Evolutionary conservation across 306 rosid species (phyloP), one percentile per base, ranked within the genome.

Genomic region (Cicer arietinum): DNA sequence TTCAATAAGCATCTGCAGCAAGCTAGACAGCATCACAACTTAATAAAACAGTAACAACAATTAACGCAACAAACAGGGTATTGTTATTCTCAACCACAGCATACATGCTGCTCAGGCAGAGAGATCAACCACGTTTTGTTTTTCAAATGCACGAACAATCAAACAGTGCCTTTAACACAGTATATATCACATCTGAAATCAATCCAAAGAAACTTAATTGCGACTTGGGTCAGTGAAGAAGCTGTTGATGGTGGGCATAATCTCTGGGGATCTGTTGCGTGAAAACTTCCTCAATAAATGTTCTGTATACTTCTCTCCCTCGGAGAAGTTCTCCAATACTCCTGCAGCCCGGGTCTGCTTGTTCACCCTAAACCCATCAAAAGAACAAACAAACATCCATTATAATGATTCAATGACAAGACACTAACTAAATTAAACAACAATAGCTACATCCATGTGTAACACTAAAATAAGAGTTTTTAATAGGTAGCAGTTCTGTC

Each of bases 331-430:
- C 1, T 91, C 98, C 88, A 91, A 68, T 71, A 93, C 86, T 77
- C 99, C 99, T 1, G 99, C 99, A 16, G 94, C 80, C 65, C 99
- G 88, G 13, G 6, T 17, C 91, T 86, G 91, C 85, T 94, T 94
- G 91, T 0, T 85, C 73, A 94, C 93, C 76, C 99, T 94, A 82
- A 42, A 41, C 2, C 54, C 48, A 57, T 7, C 4, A 12, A 70
- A 52, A 47, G 42, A 20, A 57, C 77, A 74, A 35, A 17, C 9
- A 50, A 77, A 39, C 7, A 53, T 43, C 41, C 69, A 64, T 64
- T 75, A 65, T 70, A 50, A 41, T 12, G 67, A 42, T 30, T 10
- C 14, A n/a, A 51, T 30, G 43, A 48, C 12, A 39, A 1, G 20
- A 54, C 22, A 40, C 35, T 3, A 63, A 52, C n/a, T 18, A 35